Conservation (phyloP, 2,329 filamentous ascomycete genomes). For the Phyllachora maydis region DNA sequence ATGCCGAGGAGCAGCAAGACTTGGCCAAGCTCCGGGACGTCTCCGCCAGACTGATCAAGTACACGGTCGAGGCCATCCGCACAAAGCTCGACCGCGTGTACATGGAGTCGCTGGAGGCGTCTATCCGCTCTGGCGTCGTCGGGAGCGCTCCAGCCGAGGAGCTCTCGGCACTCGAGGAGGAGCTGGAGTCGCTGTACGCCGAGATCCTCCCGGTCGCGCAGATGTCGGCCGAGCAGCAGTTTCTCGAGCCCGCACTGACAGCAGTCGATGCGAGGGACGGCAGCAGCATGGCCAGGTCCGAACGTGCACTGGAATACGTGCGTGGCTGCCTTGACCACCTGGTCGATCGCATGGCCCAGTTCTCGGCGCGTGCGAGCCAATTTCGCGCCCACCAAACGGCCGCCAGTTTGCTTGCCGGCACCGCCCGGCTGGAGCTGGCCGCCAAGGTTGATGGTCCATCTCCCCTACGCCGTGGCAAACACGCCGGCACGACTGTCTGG, state of each 20-base stretch:
- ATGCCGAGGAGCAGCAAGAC: slow-evolving; percentile 27
- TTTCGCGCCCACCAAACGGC: slow-evolving; percentile 23
- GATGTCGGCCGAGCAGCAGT: slow-evolving; percentile 50
- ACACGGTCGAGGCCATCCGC: slow-evolving; percentile 30
- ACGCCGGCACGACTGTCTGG: too few species aligned
- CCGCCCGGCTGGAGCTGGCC: slow-evolving; percentile 21
- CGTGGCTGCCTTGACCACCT: slow-evolving; percentile 27
- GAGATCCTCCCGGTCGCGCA: slow-evolving; percentile 50
- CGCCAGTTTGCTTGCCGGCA: slow-evolving; percentile 15
- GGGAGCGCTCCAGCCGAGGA: slow-evolving; percentile 14
- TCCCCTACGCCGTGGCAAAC: slow-evolving; percentile 11
- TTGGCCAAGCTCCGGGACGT: slow-evolving; percentile 36
- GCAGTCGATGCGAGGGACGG: slow-evolving; percentile 20
- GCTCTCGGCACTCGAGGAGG: slow-evolving; percentile 32
- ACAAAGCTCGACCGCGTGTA: slow-evolving; percentile 34
- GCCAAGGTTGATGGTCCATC: slow-evolving; percentile 9
- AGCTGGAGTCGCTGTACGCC: slow-evolving; percentile 47
- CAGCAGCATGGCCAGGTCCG: slow-evolving; percentile 20
- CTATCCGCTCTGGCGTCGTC: slow-evolving; percentile 2
- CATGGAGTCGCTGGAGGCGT: slow-evolving; percentile 20
- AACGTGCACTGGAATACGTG: slow-evolving; percentile 29
- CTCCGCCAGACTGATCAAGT: slow-evolving; percentile 36
- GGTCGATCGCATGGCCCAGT: slow-evolving; percentile 20
- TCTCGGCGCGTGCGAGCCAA: slow-evolving; percentile 19
- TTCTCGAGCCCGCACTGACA: slow-evolving; percentile 36